phyloP scores from a whole-genome alignment of 2,329 filamentous ascomycete genomes.

The Parasarocladium wereldwijsianum region DNA sequence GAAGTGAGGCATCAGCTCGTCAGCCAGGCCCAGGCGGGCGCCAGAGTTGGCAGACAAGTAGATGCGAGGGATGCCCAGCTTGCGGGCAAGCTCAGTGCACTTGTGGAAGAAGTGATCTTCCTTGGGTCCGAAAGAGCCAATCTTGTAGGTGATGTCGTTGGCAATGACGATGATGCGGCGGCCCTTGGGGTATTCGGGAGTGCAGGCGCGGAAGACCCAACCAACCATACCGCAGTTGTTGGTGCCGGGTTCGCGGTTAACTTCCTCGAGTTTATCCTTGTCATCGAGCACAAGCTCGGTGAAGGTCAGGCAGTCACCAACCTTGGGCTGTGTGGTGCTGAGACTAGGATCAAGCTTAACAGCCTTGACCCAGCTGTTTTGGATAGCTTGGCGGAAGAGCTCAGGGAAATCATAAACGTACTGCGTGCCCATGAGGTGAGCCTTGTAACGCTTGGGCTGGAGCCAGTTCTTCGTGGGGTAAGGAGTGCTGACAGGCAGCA shows the following conservation, averaged over 20 bases:
- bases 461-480: slow-evolving; percentile 98
- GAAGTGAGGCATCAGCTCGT: slow-evolving; percentile 94
- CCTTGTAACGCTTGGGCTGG: slow-evolving; percentile 98
- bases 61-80: slow-evolving; percentile 88
- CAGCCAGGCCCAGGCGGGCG: slow-evolving; percentile 90
- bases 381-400: slow-evolving; percentile 93
- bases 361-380: slow-evolving; percentile 80
- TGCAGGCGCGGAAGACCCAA: slow-evolving; percentile 89
- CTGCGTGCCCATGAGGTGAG: slow-evolving; percentile 96
- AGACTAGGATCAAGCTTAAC: slow-evolving; percentile 60
- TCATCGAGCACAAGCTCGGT: slow-evolving; percentile 93
- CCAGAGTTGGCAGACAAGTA: slow-evolving; percentile 98
- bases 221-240: slow-evolving; percentile 98
- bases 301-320: slow-evolving; percentile 86
- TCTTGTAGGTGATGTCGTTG: slow-evolving; percentile 99
- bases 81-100: slow-evolving; percentile 90
- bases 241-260: slow-evolving; percentile 85
- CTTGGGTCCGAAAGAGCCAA: slow-evolving; percentile 89
- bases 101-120: slow-evolving; percentile 99
- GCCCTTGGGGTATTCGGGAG: slow-evolving; percentile 86
- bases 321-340: slow-evolving; percentile 65
- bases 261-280: slow-evolving; percentile 78
- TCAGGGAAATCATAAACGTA: slow-evolving; percentile 99
- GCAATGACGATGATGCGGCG: slow-evolving; percentile 90
- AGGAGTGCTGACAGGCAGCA: slow-evolving; percentile 78